Evolutionary conservation across 768 basidiomycete species (phyloP).

Genomic region (Solioccasus polychromus): DNA sequence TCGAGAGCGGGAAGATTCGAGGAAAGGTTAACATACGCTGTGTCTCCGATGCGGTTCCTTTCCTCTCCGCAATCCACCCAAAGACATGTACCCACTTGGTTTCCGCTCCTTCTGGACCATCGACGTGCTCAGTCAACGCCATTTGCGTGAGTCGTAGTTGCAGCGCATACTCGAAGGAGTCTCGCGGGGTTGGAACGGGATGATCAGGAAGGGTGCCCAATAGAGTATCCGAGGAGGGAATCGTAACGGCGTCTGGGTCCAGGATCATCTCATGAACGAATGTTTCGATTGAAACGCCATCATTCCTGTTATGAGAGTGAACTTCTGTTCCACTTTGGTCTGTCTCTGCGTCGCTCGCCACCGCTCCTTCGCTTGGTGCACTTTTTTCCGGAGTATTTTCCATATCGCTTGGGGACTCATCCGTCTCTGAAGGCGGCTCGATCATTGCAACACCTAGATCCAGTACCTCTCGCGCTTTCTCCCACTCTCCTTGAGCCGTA

Average conservation of each 20-base stretch:
- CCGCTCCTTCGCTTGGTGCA: background rate
- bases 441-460: slow-evolving; percentile 70
- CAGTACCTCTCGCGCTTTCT: slow-evolving; percentile 69
- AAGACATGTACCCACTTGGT: slow-evolving; percentile 82
- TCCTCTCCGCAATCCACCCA: slow-evolving; percentile 74
- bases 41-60: slow-evolving; percentile 30
- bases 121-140: slow-evolving; percentile 74
- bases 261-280: slow-evolving; percentile 28
- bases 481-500: slow-evolving; percentile 77
- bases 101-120: slow-evolving; percentile 83
- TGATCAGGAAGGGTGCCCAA: slow-evolving; percentile 47
- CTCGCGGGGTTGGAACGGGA: slow-evolving; percentile 48
- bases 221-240: slow-evolving; percentile 43
- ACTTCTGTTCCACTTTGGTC: slow-evolving; percentile 6
- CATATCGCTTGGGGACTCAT: slow-evolving; percentile 28
- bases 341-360: slow-evolving; percentile 11
- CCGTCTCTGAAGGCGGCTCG: slow-evolving; percentile 38
- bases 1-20: background rate
- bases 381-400: slow-evolving; percentile 13
- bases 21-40: slow-evolving; percentile 19
- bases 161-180: slow-evolving; percentile 73
- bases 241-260: slow-evolving; percentile 19
- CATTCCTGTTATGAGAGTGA: background rate
- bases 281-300: background rate
- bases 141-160: slow-evolving; percentile 87